These are phyloP conservation scores for Durio zibethinus DNA, from an alignment of 345 rosid genomes.

Conservation along the genomic window DNA sequence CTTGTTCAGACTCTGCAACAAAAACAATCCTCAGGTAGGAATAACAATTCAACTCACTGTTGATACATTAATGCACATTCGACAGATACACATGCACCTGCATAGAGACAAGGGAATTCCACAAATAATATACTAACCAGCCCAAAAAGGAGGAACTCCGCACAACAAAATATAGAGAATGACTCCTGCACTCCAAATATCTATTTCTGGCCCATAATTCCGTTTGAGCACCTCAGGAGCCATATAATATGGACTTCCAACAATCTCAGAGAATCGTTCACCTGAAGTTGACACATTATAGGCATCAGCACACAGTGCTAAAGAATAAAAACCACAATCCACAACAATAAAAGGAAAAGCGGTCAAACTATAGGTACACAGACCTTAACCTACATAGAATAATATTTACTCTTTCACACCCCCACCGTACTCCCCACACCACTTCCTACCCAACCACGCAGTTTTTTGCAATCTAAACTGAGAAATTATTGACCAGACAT, in stretches of 20 bases:
- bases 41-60: background rate
- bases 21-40: slow-evolving; percentile 6
- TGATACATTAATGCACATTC: background rate
- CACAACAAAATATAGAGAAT: slow-evolving; percentile 91
- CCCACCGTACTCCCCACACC: background rate
- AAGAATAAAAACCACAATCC: background rate
- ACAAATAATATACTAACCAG: slow-evolving; percentile 47
- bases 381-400: background rate
- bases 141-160: slow-evolving; percentile 99
- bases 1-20: slow-evolving; percentile 94
- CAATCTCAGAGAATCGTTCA: slow-evolving; percentile 92
- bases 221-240: slow-evolving; percentile 98
- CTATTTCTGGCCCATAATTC: slow-evolving; percentile 96
- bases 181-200: slow-evolving; percentile 99
- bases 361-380: background rate
- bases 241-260: slow-evolving; percentile 99
- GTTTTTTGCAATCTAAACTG: slow-evolving; percentile 6
- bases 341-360: background rate
- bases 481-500: background rate
- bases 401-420: background rate
- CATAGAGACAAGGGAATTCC: background rate
- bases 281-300: slow-evolving; percentile 42
- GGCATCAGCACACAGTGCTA: background rate
- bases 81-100: background rate
- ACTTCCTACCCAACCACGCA: background rate